Evolutionary conservation across 2,329 filamentous ascomycete genomes (phyloP), one percentile per base, ranked within the genome.

Genomic region (Stachybotrys echinatus): DNA sequence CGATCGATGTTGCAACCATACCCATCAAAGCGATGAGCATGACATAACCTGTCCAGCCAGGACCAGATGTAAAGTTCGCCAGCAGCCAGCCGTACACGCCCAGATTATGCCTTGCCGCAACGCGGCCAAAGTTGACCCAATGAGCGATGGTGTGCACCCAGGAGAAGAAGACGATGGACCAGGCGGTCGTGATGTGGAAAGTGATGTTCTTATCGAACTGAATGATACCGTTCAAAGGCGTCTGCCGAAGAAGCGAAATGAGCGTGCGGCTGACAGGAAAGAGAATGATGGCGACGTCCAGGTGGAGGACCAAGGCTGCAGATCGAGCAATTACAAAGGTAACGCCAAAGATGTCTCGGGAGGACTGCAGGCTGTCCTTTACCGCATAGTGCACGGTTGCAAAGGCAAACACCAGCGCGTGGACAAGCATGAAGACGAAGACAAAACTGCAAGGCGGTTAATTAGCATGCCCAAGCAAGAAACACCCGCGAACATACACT

Each of bases 141-240:
- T 94, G 89, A 23, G 89, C 87, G 61, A 92, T 83, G 18, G 87
- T 92, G 70, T 94, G 89, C 1, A 92, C 80, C 85, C 87, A 91
- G 12, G 88, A 89, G 68, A 89, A 95, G 71, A 92, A 90, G 57
- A 94, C 85, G 61, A 95, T 91, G 21, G 88, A 91, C 88, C 88
- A 94, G 6, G 87, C 89, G 22, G 88, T 88, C 45, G 79, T 83
- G 71, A 89, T 92, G 74, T 94, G 89, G 70, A 94, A 92, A 42
- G 87, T 89, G 66, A 92, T 91, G 71, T 92, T 91, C 76, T 91
- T 92, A 73, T 91, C 88, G 68, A 94, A 91, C 59, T 90, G 89
- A 57, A 95, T 87, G 63, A 94, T 89, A 58, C 89, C 88, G 67
- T 92, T 92, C 50, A 94, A 75, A 7, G 89, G 87, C 6, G 89